Conservation (phyloP, 495 filamentous ascomycete species). For the Clohesyomyces aquaticus region DNA sequence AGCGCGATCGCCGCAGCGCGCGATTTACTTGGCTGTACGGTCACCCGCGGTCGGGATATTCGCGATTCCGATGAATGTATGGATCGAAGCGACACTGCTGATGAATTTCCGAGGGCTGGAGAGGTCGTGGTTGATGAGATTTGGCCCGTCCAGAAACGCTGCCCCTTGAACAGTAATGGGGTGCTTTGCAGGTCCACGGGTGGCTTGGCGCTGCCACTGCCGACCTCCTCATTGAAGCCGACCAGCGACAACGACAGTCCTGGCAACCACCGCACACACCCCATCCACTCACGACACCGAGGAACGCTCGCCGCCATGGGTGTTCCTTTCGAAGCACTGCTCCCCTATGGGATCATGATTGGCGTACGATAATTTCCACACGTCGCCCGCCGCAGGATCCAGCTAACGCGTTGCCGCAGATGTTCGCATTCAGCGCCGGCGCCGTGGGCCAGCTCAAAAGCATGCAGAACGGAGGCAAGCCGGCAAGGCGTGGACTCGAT, state of each 20-base stretch:
- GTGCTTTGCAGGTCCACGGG: too few species aligned
- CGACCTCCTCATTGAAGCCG: neutral
- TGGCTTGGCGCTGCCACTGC: too few species aligned
- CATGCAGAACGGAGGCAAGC: slow-evolving; percentile 87
- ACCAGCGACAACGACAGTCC: slow-evolving; percentile 1
- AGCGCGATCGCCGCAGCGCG: slow-evolving; percentile 17
- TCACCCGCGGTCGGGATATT: slow-evolving; percentile 20
- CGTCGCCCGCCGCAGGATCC: slow-evolving; percentile 35
- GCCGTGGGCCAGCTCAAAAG: slow-evolving; percentile 73
- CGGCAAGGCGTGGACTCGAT: slow-evolving; percentile 78
- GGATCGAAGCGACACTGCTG: slow-evolving; percentile 27
- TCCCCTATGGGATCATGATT: slow-evolving; percentile 92
- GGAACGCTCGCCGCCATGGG: slow-evolving; percentile 64
- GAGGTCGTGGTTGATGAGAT: slow-evolving; percentile 34
- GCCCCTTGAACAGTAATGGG: slow-evolving; percentile 21
- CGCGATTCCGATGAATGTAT: slow-evolving; percentile 34
- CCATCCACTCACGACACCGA: slow-evolving; percentile 14
- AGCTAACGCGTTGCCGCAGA: slow-evolving; percentile 56
- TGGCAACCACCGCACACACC: slow-evolving; percentile 3
- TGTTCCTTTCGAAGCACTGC: slow-evolving; percentile 91
- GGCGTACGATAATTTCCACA: slow-evolving; percentile 62
- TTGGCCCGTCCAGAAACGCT: slow-evolving; percentile 22
- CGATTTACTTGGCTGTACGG: slow-evolving; percentile 11
- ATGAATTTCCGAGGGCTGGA: slow-evolving; percentile 24
- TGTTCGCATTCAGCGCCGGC: slow-evolving; percentile 84